Evolutionary conservation across 352 stramenopile species (phyloP), one percentile per base, ranked within the genome.

Genomic region (Thraustochytrium striatum): DNA sequence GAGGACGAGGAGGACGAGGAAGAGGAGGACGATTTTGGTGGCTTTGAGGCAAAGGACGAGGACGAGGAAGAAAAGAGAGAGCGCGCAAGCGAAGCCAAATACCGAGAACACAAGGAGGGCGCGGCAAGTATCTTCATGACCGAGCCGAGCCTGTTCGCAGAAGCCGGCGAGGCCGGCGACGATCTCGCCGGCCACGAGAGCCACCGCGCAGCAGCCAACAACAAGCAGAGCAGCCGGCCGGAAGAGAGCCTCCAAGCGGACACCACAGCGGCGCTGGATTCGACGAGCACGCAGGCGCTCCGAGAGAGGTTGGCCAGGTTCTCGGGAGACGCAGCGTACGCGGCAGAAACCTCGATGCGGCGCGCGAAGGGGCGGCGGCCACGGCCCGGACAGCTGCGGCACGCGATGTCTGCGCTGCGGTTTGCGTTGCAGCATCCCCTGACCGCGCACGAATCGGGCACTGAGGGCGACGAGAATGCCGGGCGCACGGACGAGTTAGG

Each of bases 381-480:
- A 70, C 33, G 30, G 1, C 44, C 13, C 50, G 53, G 1, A 33
- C 59, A 44, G 59, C 59, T 16, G 33, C 25, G 13, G 44, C 61
- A 2, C 3, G 65, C 65, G 3, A 75, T 38, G 8, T 50, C 39
- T 19, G 65, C 65, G 8, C 41, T 75, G 32, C 65, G 65, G 8
- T 61, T 44, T 75, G 65, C 65, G 16, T n/a, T 75, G n/a, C 21
- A 75, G 35, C 65, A 75, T 8, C 65, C 65, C n/a, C 65, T 75
- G 30, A 75, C 65, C 8, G 32, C 39, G 3, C 65, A 75, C 50
- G 25, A 21, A 55, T n/a, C n/a, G n/a, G 47, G 25, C 25, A 55
- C 25, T 55, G 47, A 55, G 16, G 16, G 16, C 16, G 47, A 55
- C 25, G 47, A 55, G 47, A 25, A 55, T 55, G 47, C 16, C 47